Percentiles rank a stretch among this genome's conserved stretches.
Evolutionary conservation across 2,329 filamentous ascomycete genomes (phyloP).

Genomic region (Raffaelea arxii): DNA sequence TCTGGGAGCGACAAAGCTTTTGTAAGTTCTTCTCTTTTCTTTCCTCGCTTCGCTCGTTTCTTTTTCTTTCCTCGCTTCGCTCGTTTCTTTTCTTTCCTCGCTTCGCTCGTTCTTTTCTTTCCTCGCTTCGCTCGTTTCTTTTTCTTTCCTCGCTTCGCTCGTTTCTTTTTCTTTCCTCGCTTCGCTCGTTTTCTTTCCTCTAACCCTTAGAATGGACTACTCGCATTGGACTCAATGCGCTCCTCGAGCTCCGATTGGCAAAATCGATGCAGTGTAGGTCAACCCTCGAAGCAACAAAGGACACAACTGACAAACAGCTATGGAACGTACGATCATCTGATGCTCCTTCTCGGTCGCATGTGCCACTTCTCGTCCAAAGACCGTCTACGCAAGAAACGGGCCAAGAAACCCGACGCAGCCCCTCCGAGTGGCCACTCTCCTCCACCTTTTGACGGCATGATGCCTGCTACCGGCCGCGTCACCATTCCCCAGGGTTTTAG

Average conservation of each 20-base stretch:
- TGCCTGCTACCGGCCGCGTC: conserved; percentile 41
- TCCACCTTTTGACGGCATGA: conserved; percentile 44
- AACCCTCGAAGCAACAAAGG: background rate
- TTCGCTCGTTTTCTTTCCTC: no score
- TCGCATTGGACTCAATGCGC: conserved; percentile 77
- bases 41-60: no score
- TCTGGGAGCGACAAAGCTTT: conserved; percentile 71
- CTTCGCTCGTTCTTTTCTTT: no score
- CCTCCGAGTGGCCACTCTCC: conserved; percentile 21
- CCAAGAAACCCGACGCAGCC: conserved; percentile 32
- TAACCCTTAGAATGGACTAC: conserved; percentile 75
- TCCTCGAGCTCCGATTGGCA: conserved; percentile 71
- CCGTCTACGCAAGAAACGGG: conserved; percentile 64
- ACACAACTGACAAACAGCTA: conserved; percentile 39
- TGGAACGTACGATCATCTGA: conserved; percentile 79
- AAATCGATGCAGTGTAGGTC: conserved; percentile 59
- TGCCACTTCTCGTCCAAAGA: conserved; percentile 72
- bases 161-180: no score
- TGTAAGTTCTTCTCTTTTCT: conserved; percentile 49
- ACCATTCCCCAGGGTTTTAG: conserved; percentile 45
- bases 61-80: no score
- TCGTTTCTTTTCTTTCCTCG: no score
- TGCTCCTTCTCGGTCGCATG: conserved; percentile 71
- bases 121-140: no score
- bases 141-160: no score